These are phyloP conservation scores for Leccinum rimulosum DNA, from an alignment of 768 basidiomycete genomes.

Conservation along the genomic window DNA sequence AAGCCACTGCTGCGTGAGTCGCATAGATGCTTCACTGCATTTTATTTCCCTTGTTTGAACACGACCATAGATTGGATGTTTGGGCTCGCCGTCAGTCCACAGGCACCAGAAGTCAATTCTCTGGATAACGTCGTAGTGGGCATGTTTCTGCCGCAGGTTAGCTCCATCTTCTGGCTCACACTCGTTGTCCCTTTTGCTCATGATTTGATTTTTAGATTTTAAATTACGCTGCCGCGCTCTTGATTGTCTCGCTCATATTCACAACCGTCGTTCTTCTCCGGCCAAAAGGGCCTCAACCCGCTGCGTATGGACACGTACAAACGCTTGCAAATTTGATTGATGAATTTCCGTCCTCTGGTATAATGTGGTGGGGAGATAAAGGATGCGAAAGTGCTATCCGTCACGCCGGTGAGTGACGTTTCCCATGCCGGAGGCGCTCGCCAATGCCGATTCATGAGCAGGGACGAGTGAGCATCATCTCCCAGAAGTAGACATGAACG, in stretches of 20 bases:
- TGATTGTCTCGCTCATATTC: conserved; percentile 19
- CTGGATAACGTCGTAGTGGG: conserved; percentile 16
- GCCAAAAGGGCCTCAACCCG: conserved; percentile 28
- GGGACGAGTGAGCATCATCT: conserved; percentile 26
- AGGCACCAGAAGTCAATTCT: neutral
- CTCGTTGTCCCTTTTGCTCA: neutral
- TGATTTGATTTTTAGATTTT: conserved; percentile 6
- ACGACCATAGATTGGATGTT: conserved; percentile 30
- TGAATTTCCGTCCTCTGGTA: conserved; percentile 30
- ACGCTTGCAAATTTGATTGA: conserved; percentile 36
- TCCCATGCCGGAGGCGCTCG: neutral
- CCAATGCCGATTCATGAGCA: neutral
- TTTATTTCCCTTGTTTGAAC: neutral
- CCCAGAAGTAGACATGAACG: conserved; percentile 18
- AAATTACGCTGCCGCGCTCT: conserved; percentile 2
- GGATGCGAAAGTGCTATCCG: neutral
- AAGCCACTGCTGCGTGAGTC: conserved; percentile 31
- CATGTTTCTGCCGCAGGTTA: conserved; percentile 29
- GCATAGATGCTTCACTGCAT: no score
- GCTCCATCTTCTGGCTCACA: neutral
- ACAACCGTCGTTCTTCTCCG: conserved; percentile 6
- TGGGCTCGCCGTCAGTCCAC: conserved; percentile 22
- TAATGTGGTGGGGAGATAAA: conserved; percentile 33
- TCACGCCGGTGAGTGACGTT: conserved; percentile 1
- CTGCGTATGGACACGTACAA: conserved; percentile 34